phyloP scores from a whole-genome alignment of 2,329 filamentous ascomycete species.

The Colletotrichum falcatum region DNA sequence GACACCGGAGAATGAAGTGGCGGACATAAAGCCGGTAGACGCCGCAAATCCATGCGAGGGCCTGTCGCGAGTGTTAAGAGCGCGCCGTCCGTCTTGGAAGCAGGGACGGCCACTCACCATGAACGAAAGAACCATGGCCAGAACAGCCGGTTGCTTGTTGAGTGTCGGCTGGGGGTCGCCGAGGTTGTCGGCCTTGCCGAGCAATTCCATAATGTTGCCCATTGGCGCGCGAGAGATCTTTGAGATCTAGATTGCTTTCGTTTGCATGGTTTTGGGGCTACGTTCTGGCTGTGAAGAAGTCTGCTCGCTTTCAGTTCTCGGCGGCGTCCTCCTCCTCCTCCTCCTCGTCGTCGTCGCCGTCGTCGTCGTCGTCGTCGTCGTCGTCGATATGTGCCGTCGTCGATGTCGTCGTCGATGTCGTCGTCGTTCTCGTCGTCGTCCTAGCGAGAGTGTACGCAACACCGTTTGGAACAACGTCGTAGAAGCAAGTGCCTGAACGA shows the following conservation, averaged over 20 bases:
- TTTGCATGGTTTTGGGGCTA: constrained; percentile 22
- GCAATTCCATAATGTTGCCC: constrained; percentile 38
- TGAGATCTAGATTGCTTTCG: constrained; percentile 6
- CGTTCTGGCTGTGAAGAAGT: neutral
- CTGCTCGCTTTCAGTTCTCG: neutral
- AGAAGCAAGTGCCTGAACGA: neutral
- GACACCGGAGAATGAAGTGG: constrained; percentile 27
- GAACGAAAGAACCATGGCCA: constrained; percentile 41
- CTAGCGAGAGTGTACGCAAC: neutral
- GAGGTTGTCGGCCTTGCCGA: constrained; percentile 42
- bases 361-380: neutral
- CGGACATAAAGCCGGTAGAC: constrained; percentile 42
- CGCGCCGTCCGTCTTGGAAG: neutral
- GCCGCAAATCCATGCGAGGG: constrained; percentile 37
- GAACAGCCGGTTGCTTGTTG: constrained; percentile 34
- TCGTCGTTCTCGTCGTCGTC: neutral
- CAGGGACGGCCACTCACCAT: constrained; percentile 9
- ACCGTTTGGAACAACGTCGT: neutral
- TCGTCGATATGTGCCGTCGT: no score
- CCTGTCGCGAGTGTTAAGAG: neutral
- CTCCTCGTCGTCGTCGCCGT: no score
- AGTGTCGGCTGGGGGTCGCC: constrained; percentile 38
- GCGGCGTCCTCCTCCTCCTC: neutral
- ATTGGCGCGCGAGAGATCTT: constrained; percentile 8
- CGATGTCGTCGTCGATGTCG: neutral